Conservation (phyloP, 192 early-diverging fungal species). For the Backusella tarrabulga region DNA sequence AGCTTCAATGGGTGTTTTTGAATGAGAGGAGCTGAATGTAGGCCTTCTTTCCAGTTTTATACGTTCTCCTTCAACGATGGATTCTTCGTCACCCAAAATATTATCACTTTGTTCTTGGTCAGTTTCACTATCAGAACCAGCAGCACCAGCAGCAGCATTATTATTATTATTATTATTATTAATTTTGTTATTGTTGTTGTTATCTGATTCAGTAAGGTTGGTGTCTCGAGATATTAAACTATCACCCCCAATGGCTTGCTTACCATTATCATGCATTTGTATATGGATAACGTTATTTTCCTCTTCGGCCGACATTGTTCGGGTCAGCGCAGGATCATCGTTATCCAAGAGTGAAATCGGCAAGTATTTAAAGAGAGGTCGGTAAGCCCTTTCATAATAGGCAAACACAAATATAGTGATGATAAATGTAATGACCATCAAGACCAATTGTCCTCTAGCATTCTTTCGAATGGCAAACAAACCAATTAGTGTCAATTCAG, state of each 20-base stretch:
- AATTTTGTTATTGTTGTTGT: neutral
- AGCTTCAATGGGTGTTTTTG: neutral
- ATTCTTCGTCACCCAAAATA: neutral
- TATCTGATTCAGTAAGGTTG: neutral
- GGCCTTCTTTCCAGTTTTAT: neutral
- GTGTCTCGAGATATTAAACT: neutral
- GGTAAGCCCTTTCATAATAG: conserved; percentile 38
- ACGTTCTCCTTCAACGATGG: neutral
- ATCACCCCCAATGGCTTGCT: neutral
- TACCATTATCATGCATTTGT: neutral
- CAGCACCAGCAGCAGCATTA: no score
- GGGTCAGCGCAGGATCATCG: neutral
- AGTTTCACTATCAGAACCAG: neutral
- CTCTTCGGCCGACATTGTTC: neutral
- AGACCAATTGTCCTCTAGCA: conserved; percentile 38
- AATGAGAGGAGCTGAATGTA: neutral
- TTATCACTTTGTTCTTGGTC: neutral
- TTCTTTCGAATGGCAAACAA: conserved; percentile 61
- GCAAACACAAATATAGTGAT: conserved; percentile 22
- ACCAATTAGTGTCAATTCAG: conserved; percentile 70
- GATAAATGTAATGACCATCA: conserved; percentile 42
- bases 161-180: no score
- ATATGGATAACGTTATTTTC: neutral
- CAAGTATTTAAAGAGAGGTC: conserved; percentile 42
- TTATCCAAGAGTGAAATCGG: conserved; percentile 35